Evolutionary conservation across 2,329 filamentous ascomycete species (phyloP).

Genomic region (Coniochaeta sp.): DNA sequence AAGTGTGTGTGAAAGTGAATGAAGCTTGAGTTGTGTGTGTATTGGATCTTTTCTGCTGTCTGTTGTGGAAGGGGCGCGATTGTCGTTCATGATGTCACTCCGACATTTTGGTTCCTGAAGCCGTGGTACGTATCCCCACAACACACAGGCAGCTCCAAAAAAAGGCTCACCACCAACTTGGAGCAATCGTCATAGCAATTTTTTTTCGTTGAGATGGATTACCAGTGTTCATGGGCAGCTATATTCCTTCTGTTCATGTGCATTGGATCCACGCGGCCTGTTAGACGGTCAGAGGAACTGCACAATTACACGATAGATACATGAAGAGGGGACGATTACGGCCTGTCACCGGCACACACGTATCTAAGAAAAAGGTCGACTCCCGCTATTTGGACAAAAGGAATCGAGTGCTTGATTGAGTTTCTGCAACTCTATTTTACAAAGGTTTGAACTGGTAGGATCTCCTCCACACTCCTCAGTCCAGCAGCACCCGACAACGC

Average conservation of each 20-base stretch:
- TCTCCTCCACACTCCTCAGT: conserved; percentile 31
- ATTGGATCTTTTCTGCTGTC: neutral
- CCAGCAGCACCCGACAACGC: conserved; percentile 37
- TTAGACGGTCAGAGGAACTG: too few species aligned
- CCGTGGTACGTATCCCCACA: neutral
- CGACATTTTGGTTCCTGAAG: neutral
- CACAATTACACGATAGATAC: too few species aligned
- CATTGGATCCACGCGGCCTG: too few species aligned
- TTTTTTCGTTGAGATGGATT: too few species aligned
- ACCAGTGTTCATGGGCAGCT: too few species aligned
- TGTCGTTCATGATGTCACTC: conserved; percentile 9
- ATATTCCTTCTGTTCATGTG: too few species aligned
- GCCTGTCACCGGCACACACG: too few species aligned
- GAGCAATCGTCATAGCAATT: too few species aligned
- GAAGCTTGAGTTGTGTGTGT: neutral
- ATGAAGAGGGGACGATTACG: too few species aligned
- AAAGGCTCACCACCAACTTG: neutral
- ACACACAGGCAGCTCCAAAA: neutral
- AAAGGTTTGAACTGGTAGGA: conserved; percentile 44
- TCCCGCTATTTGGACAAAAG: conserved; percentile 38
- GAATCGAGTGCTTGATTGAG: conserved; percentile 57
- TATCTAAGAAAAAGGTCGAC: neutral
- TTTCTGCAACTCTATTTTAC: conserved; percentile 56
- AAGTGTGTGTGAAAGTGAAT: neutral
- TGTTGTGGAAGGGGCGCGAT: neutral